phyloP scores from a whole-genome alignment of 352 stramenopile species.

The Blastocystis sp. region DNA sequence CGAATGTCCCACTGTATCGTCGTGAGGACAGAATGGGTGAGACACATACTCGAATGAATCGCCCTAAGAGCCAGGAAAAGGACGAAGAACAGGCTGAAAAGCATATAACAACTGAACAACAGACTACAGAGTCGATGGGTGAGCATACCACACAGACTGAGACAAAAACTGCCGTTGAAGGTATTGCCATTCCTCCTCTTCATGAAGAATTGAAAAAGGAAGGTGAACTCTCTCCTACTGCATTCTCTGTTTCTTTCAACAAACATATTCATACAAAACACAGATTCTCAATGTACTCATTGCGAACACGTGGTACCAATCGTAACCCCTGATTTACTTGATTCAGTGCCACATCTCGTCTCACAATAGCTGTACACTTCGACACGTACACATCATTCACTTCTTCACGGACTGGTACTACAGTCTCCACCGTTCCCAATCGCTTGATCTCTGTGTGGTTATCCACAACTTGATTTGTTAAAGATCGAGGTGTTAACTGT shows the following conservation, averaged over 20 bases:
- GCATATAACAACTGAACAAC: not conserved
- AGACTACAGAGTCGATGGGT: not conserved
- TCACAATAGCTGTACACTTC: not conserved
- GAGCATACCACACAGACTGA: not conserved
- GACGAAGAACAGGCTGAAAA: not conserved
- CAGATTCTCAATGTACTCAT: constrained; percentile 39
- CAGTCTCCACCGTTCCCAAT: not conserved
- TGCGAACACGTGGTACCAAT: not conserved
- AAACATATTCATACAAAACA: constrained; percentile 16
- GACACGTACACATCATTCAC: constrained; percentile 13
- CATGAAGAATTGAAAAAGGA: not conserved
- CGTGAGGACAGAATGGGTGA: not conserved
- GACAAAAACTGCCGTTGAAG: not conserved
- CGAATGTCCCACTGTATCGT: constrained; percentile 22
- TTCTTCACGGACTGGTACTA: not conserved
- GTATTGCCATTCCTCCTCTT: not conserved
- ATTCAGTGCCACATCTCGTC: not conserved
- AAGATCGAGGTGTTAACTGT: not conserved
- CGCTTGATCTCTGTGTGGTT: constrained; percentile 30
- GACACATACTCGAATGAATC: not conserved
- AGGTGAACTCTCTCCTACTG: not conserved
- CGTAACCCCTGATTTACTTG: not conserved
- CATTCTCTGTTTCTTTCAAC: constrained; percentile 19
- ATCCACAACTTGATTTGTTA: not conserved
- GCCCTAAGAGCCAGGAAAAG: not conserved